Conservation (phyloP, 225 moss, liverwort and hornwort genomes). For the Antitrichia curtipendula region DNA sequence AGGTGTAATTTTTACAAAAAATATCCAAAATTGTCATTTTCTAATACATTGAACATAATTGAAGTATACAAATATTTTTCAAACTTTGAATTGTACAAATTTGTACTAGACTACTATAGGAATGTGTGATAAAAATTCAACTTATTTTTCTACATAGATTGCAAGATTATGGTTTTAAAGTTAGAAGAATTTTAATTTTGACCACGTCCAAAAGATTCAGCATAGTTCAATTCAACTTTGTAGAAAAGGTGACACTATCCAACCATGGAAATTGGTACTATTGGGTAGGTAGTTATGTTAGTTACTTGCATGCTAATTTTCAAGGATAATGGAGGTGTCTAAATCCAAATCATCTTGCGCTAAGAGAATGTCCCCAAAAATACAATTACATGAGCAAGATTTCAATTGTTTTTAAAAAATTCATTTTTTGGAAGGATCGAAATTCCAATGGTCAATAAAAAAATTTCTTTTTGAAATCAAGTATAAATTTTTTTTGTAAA, state of each 20-base stretch:
- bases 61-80: neutral
- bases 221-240: neutral
- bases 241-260: neutral
- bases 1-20: neutral
- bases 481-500: neutral
- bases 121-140: neutral
- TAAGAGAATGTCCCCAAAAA: accelerated
- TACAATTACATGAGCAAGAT: neutral
- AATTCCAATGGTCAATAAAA: neutral
- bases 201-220: accelerated
- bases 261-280: neutral
- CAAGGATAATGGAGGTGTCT: neutral
- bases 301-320: neutral
- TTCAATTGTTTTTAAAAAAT: neutral
- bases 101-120: neutral
- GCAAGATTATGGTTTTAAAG: neutral
- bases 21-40: accelerated
- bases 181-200: neutral
- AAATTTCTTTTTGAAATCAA: no score
- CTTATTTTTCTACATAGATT: neutral
- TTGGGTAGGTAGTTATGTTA: neutral
- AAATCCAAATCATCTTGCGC: neutral
- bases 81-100: neutral
- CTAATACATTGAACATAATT: neutral
- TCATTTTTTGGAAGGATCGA: neutral